phyloP scores from a whole-genome alignment of 108 stramenopile species.

The Discostella stelligeroides region DNA sequence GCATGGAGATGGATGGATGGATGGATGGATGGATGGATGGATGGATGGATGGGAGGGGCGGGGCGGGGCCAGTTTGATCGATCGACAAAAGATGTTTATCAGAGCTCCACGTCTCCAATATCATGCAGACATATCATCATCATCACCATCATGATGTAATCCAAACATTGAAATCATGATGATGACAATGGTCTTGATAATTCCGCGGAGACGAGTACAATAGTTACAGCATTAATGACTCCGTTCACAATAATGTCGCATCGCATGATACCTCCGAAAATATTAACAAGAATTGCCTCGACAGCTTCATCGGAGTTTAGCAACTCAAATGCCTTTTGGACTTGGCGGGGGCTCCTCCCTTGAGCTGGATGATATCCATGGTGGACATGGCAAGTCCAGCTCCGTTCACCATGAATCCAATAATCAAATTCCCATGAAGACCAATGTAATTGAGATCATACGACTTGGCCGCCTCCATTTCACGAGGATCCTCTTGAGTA shows the following conservation, averaged over 20 bases:
- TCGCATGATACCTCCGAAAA: slow-evolving; percentile 88
- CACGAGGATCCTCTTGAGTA: slow-evolving; percentile 85
- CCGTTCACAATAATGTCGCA: slow-evolving; percentile 87
- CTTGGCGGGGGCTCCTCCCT: slow-evolving; percentile 76
- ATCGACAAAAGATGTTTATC: too few species aligned
- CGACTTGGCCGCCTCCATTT: slow-evolving; percentile 79
- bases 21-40: too few species aligned
- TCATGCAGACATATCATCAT: too few species aligned
- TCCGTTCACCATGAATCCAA: slow-evolving; percentile 92
- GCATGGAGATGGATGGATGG: too few species aligned
- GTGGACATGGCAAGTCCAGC: slow-evolving; percentile 91
- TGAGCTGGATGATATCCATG: slow-evolving; percentile 86
- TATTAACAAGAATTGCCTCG: slow-evolving; percentile 81
- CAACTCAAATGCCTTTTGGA: slow-evolving; percentile 62
- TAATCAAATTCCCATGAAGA: slow-evolving; percentile 76
- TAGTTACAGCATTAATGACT: slow-evolving; percentile 76
- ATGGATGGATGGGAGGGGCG: too few species aligned
- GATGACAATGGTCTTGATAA: too few species aligned
- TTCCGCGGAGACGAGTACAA: too few species aligned
- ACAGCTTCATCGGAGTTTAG: slow-evolving; percentile 62
- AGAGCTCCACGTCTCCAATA: too few species aligned
- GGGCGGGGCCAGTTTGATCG: too few species aligned
- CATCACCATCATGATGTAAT: too few species aligned
- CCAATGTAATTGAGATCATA: slow-evolving; percentile 86
- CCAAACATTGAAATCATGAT: too few species aligned